Evolutionary conservation across 495 filamentous ascomycete species (phyloP).

Genomic region (Schizothecium vesticola): DNA sequence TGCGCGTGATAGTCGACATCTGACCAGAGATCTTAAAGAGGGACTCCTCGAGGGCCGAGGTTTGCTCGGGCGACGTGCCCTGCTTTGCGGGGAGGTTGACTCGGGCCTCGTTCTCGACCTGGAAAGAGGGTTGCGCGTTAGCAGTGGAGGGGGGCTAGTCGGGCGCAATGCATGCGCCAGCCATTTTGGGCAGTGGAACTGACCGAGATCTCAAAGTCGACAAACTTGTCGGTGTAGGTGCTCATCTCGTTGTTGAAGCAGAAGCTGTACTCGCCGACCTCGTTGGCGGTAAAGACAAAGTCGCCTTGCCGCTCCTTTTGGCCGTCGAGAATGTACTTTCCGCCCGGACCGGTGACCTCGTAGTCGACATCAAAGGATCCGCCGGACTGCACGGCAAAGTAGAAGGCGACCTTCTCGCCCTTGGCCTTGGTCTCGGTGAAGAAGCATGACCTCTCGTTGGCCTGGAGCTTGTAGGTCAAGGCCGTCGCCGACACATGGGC

Average conservation of each 20-base stretch:
- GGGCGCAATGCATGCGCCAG: slow-evolving; percentile 6
- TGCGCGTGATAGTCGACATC: slow-evolving; percentile 91
- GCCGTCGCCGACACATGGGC: slow-evolving; percentile 71
- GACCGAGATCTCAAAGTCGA: slow-evolving; percentile 98
- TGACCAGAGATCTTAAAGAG: slow-evolving; percentile 92
- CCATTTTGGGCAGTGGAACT: slow-evolving; percentile 25
- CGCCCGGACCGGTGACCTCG: slow-evolving; percentile 73
- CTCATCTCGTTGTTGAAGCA: slow-evolving; percentile 99
- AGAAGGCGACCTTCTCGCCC: slow-evolving; percentile 91
- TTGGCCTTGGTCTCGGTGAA: slow-evolving; percentile 67
- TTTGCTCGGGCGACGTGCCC: slow-evolving; percentile 87
- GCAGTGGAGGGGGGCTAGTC: slow-evolving; percentile 6
- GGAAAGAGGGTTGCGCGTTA: slow-evolving; percentile 11
- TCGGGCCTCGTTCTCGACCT: slow-evolving; percentile 93
- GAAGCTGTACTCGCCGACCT: slow-evolving; percentile 90
- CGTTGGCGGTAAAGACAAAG: slow-evolving; percentile 94
- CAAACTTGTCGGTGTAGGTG: slow-evolving; percentile 94
- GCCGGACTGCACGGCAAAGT: slow-evolving; percentile 97
- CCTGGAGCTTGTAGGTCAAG: slow-evolving; percentile 84
- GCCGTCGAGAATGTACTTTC: slow-evolving; percentile 79
- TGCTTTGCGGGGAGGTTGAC: slow-evolving; percentile 83
- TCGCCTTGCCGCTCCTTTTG: slow-evolving; percentile 93
- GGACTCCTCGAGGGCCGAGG: slow-evolving; percentile 84
- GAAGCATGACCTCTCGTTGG: slow-evolving; percentile 96
- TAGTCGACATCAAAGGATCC: slow-evolving; percentile 97